Evolutionary conservation across 345 rosid genomes (phyloP).

Genomic region (Dimocarpus longan): DNA sequence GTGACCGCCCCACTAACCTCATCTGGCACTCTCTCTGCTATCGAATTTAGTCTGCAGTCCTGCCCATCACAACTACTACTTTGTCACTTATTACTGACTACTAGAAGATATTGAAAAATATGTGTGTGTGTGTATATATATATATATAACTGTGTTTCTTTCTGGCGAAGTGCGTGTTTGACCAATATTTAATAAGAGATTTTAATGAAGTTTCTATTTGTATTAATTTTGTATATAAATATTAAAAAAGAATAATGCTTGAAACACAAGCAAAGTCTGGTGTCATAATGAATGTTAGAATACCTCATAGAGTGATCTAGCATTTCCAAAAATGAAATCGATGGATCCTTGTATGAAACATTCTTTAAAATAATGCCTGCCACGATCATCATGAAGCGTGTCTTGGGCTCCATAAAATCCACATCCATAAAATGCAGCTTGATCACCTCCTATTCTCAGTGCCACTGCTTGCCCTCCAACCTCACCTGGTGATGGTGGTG

Average conservation of each 20-base stretch:
- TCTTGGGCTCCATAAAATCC: conserved; percentile 93
- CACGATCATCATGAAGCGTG: conserved; percentile 74
- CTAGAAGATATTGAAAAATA: too few species aligned
- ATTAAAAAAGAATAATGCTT: neutral
- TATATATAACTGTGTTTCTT: too few species aligned
- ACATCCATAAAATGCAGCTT: conserved; percentile 75
- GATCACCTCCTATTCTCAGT: conserved; percentile 69
- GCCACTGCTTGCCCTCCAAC: conserved; percentile 86
- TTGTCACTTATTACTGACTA: too few species aligned
- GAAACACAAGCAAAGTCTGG: neutral
- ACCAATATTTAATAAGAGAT: neutral
- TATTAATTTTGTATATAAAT: neutral
- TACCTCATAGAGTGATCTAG: conserved; percentile 67
- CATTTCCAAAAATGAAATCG: conserved; percentile 82
- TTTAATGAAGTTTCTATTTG: neutral
- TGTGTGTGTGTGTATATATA: too few species aligned
- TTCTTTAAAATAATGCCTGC: conserved; percentile 69
- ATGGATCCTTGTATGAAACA: conserved; percentile 89
- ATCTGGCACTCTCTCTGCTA: conserved; percentile 35
- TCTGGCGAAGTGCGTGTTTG: too few species aligned
- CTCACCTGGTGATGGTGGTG: conserved; percentile 63
- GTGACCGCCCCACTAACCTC: conserved; percentile 53
- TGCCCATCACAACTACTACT: conserved; percentile 13
- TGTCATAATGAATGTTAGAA: too few species aligned
- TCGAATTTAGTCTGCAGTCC: conserved; percentile 51